These are phyloP conservation scores for Condylostoma magnum DNA, from an alignment of 169 alveolate genomes.

Conservation along the genomic window DNA sequence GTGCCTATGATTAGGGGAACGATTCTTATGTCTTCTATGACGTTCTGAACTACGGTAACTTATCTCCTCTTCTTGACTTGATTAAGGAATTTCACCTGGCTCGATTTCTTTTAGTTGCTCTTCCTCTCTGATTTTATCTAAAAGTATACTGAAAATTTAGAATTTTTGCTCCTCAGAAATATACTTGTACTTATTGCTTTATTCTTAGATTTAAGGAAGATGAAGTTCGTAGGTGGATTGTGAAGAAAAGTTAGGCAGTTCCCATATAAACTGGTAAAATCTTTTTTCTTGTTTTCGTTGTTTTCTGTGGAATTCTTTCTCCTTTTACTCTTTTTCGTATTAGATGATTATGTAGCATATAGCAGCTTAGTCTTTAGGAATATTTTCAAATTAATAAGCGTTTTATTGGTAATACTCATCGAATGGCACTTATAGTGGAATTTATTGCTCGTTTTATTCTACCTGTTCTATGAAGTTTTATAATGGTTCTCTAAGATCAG, in stretches of 20 bases:
- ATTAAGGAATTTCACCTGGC: constrained; percentile 19
- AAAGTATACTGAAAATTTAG: background rate
- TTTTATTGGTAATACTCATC: background rate
- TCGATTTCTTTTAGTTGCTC: constrained; percentile 25
- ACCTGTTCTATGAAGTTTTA: constrained; percentile 29
- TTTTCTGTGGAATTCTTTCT: constrained; percentile 29
- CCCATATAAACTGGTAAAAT: constrained; percentile 27
- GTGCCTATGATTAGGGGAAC: constrained; percentile 1
- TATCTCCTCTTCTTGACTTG: background rate
- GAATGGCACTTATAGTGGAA: background rate
- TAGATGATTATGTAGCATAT: background rate
- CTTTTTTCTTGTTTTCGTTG: constrained; percentile 22
- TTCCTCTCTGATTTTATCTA: constrained; percentile 22
- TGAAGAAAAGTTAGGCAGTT: constrained; percentile 3
- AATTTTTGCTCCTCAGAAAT: background rate
- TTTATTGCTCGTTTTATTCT: background rate
- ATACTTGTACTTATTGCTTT: background rate
- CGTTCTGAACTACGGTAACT: background rate
- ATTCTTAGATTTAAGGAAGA: background rate
- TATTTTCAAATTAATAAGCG: background rate
- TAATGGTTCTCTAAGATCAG: constrained; percentile 13
- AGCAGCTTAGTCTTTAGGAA: constrained; percentile 12
- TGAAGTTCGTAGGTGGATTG: constrained; percentile 21
- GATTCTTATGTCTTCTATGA: background rate
- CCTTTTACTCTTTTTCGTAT: constrained; percentile 9